These are phyloP conservation scores for Soucietia sequanensis DNA, from an alignment of 805 yeast genomes.

Conservation along the genomic window DNA sequence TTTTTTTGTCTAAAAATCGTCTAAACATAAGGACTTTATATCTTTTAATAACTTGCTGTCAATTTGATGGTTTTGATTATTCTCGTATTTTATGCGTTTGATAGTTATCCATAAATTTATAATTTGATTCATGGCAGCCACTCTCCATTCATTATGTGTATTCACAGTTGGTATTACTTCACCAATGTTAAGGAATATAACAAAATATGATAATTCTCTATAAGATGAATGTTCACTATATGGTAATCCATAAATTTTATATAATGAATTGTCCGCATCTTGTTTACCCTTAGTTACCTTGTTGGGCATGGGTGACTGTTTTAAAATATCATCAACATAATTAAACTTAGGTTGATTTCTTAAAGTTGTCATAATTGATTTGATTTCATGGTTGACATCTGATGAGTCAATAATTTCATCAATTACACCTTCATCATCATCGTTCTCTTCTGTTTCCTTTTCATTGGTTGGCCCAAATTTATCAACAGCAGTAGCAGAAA, in stretches of 20 bases:
- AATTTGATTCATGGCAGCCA: constrained; percentile 28
- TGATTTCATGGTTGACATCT: background rate
- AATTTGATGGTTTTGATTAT: background rate
- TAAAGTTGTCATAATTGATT: constrained; percentile 11
- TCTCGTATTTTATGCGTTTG: constrained; percentile 11
- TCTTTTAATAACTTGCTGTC: constrained; percentile 4
- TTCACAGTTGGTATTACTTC: constrained; percentile 81
- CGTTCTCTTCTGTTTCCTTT: background rate
- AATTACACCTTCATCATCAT: background rate
- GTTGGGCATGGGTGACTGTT: constrained; percentile 20
- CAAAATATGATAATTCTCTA: constrained; percentile 70
- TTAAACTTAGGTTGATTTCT: constrained; percentile 17
- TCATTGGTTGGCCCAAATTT: constrained; percentile 1
- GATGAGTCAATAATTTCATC: background rate
- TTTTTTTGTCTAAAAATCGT: constrained; percentile 12
- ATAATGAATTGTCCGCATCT: constrained; percentile 22
- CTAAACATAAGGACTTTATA: constrained; percentile 12
- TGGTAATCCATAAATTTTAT: constrained; percentile 64
- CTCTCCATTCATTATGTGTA: constrained; percentile 23
- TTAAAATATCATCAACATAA: constrained; percentile 28
- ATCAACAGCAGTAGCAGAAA: constrained; percentile 15
- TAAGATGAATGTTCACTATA: constrained; percentile 95
- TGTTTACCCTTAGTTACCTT: constrained; percentile 10
- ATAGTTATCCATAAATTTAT: constrained; percentile 30
- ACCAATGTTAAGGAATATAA: constrained; percentile 48